Percentiles rank a stretch among this genome's conserved stretches.
Evolutionary conservation across 2,329 filamentous ascomycete genomes (phyloP).

Genomic region (Aspergillus sp.): DNA sequence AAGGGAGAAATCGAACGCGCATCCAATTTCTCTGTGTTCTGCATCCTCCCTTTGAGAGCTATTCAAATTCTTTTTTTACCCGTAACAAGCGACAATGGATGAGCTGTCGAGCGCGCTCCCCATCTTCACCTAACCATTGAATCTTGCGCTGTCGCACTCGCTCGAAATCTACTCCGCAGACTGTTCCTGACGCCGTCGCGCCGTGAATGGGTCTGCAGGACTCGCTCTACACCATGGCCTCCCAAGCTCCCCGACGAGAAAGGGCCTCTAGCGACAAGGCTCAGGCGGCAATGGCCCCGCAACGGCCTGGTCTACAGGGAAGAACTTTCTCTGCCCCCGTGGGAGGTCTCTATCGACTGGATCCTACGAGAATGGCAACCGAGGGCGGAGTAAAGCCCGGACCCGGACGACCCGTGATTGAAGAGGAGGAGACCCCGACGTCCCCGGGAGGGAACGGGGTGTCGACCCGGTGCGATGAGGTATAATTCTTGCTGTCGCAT

Average conservation of each 20-base stretch:
- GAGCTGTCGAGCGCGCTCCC: constrained; percentile 24
- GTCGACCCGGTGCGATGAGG: constrained; percentile 22
- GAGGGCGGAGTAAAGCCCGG: constrained; percentile 16
- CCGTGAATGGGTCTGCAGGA: constrained; percentile 12
- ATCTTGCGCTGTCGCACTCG: constrained; percentile 21
- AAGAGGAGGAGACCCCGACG: constrained; percentile 27
- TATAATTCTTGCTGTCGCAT: constrained; percentile 13
- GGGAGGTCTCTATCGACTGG: constrained; percentile 27
- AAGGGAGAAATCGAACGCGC: constrained; percentile 1
- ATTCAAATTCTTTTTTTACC: constrained; percentile 9
- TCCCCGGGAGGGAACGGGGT: constrained; percentile 14
- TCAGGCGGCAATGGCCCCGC: constrained; percentile 22
- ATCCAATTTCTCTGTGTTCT: constrained; percentile 4
- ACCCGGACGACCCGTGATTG: constrained; percentile 23
- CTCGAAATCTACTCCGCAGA: constrained; percentile 14
- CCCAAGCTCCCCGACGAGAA: constrained; percentile 26
- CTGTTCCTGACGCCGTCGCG: constrained; percentile 12
- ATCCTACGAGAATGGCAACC: constrained; percentile 19
- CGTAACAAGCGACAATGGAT: constrained; percentile 31
- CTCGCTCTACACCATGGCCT: constrained; percentile 22
- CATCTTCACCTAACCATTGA: constrained; percentile 28
- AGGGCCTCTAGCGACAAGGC: constrained; percentile 32
- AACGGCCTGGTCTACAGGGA: constrained; percentile 30
- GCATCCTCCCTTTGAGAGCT: background rate
- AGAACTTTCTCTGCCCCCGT: constrained; percentile 36